Evolutionary conservation across 2,329 filamentous ascomycete genomes (phyloP).

Genomic region (Zalaria sp.): DNA sequence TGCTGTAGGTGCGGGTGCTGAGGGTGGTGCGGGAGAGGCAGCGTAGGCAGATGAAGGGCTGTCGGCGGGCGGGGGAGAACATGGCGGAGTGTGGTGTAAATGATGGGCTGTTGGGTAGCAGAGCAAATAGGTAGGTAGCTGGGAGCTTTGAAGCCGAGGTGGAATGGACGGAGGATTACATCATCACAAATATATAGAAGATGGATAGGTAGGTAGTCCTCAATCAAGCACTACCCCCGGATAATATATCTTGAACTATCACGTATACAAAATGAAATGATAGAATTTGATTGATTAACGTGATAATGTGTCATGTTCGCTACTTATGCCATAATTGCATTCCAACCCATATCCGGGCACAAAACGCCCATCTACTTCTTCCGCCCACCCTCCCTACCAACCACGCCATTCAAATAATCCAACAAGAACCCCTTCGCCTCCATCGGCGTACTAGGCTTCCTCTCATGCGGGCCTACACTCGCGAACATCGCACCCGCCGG

Average conservation of each 20-base stretch:
- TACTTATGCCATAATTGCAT: too few species aligned
- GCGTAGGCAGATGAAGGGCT: constrained; percentile 5
- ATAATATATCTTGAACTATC: too few species aligned
- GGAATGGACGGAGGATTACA: too few species aligned
- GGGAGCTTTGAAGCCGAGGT: too few species aligned
- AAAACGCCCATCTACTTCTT: not conserved
- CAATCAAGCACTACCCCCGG: too few species aligned
- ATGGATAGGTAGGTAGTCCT: too few species aligned
- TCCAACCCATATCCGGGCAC: not conserved
- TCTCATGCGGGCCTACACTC: constrained; percentile 3
- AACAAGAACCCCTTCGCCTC: constrained; percentile 21
- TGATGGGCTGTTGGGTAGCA: too few species aligned
- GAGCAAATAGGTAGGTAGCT: too few species aligned
- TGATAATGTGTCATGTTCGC: too few species aligned
- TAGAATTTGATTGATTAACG: too few species aligned
- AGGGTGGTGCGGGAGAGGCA: constrained; percentile 1
- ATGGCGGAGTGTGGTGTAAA: not conserved
- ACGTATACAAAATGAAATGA: too few species aligned
- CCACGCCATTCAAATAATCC: constrained; percentile 21
- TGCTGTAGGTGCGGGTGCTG: not conserved
- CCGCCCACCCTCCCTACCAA: constrained; percentile 6
- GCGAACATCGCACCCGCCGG: constrained; percentile 1
- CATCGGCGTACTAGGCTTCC: constrained; percentile 12
- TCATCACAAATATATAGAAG: too few species aligned
- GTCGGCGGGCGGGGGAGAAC: not conserved